Evolutionary conservation across 2,329 filamentous ascomycete species (phyloP), one percentile per base, ranked within the genome.

Genomic region (Paradendryphiella salina): DNA sequence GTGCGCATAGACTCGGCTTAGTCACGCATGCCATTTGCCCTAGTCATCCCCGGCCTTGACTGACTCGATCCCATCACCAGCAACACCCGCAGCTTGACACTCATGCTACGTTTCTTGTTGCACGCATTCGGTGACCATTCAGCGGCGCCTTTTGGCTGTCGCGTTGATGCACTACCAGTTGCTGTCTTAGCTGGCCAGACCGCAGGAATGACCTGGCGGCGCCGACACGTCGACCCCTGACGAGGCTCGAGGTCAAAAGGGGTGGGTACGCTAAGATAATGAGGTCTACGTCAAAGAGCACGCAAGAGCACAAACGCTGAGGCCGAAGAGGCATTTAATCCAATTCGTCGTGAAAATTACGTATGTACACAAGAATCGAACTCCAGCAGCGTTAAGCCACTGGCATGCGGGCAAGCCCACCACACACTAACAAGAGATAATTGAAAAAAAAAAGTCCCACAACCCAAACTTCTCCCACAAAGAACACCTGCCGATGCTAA

Each of bases 321-420:
- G 46, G 36, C 40, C 18, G 33, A 46, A 54, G 52, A 46, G 38
- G 39, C 33, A 31, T 45, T 45, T 35, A 31, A 38, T 38, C 21
- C 46, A 45, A 48, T 29, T 41, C 43, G 45, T 49, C 31, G 34
- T 46, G 32, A 13, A 8, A 11, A 20, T 35, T 46, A 48, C 29
- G 51, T 61, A 58, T 64, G 28, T 60, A 64, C 53, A 60, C 31
- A 36, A 55, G 49, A 57, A 61, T 54, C 21, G 51, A 56, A 57
- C 23, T 36, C 20, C 31, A 36, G 37, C 44, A 41, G 40, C 52
- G 28, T 48, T 47, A 50, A 42, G 49, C 41, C 39, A 39, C 40
- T 33, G 21, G 18, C 36, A 44, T 18, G 57, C 56, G 31, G 43
- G 36, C 36, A 48, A 56, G 53, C 52, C 50, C 43, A 46, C 39